Evolutionary conservation across 73 alveolate genomes (phyloP).

Genomic region (Paramecium octaurelia): DNA sequence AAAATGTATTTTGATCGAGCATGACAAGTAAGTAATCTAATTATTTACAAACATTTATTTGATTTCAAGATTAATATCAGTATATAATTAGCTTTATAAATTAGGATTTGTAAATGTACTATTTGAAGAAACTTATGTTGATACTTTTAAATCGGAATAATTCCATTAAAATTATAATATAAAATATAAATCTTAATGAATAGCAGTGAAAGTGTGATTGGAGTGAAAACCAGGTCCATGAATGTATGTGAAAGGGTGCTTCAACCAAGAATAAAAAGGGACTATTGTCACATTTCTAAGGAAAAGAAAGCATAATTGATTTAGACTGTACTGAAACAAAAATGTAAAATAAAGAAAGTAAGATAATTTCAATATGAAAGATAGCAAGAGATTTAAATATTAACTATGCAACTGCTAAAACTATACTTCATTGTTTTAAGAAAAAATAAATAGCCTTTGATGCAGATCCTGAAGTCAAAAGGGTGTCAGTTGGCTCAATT

Average conservation of each 20-base stretch:
- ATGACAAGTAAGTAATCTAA: neutral
- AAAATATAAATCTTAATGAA: neutral
- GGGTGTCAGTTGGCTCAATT: neutral
- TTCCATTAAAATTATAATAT: neutral
- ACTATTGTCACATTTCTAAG: conserved; percentile 34
- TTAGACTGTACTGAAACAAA: conserved; percentile 29
- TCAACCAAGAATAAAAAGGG: neutral
- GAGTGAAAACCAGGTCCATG: neutral
- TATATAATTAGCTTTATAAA: neutral
- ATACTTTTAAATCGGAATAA: neutral
- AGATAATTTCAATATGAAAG: neutral
- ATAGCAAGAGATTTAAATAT: conserved; percentile 12
- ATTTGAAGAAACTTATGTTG: neutral
- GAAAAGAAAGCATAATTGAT: conserved; percentile 35
- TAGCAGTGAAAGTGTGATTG: neutral
- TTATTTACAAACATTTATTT: neutral
- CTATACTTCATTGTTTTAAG: neutral
- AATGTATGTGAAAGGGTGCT: neutral
- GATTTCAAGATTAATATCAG: neutral
- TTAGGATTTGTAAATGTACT: neutral
- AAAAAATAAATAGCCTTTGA: neutral
- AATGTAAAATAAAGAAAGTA: conserved; percentile 39
- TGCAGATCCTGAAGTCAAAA: neutral
- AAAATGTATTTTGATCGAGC: neutral
- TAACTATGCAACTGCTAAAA: conserved; percentile 44